phyloP scores from a whole-genome alignment of 2,329 filamentous ascomycete genomes.

The Pseudogymnoascus sp. region DNA sequence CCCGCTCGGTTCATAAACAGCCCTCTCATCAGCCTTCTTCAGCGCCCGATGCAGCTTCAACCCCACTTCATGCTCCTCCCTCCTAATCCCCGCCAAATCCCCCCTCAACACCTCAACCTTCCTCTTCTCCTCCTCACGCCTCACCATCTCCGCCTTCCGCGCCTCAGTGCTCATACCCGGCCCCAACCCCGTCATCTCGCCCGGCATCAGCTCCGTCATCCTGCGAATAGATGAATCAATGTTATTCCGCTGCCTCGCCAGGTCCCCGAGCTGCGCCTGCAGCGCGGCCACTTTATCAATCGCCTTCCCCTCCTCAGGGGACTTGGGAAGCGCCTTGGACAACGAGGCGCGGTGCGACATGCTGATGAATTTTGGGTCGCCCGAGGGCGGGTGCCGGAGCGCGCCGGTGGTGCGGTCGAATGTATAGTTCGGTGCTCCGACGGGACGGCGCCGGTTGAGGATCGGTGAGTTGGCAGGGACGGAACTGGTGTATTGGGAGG shows the following conservation, averaged over 20 bases:
- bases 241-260: conserved; percentile 63
- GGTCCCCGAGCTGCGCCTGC: conserved; percentile 56
- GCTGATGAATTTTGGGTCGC: conserved; percentile 25
- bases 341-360: conserved; percentile 15
- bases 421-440: conserved; percentile 9
- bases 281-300: conserved; percentile 61
- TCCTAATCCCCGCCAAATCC: conserved; percentile 65
- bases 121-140: conserved; percentile 47
- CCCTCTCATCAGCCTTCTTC: conserved; percentile 56
- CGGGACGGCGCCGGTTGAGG: conserved; percentile 25
- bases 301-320: conserved; percentile 53
- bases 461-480: conserved; percentile 18
- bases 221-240: conserved; percentile 66
- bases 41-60: conserved; percentile 64
- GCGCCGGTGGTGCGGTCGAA: conserved; percentile 8
- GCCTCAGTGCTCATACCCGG: conserved; percentile 55
- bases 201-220: conserved; percentile 71
- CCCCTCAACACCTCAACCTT: conserved; percentile 60
- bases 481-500: conserved; percentile 17
- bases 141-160: conserved; percentile 53
- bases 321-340: conserved; percentile 51
- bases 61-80: conserved; percentile 72
- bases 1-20: conserved; percentile 56
- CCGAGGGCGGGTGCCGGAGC: background rate
- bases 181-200: conserved; percentile 59